Base-by-base conservation (phyloP, 2,329 filamentous ascomycete species). In the Clonostachys byssicola region DNA sequence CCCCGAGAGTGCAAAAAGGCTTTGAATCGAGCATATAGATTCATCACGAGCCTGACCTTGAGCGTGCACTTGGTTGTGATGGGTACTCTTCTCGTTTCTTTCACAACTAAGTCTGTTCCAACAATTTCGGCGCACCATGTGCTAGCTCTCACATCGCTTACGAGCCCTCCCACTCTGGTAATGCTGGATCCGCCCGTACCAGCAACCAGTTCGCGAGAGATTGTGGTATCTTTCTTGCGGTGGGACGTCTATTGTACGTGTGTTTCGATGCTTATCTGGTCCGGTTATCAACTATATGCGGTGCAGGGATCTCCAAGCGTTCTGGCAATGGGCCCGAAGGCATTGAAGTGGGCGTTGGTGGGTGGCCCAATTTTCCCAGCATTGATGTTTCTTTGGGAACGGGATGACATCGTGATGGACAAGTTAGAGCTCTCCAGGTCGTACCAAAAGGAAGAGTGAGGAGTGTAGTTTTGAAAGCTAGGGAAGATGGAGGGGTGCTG, bases 231-330 rank as follows among this genome's bases (percentile, higher is more conserved):
- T 4, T 50, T 50, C 34, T 39, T 50, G 16, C 48, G 43, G 35
- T 50, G 48, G 48, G 48, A 50, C 16, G 38, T 50, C 10, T 50
- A 50, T 30, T 50, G 45, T 35, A 41, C 48, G 12, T 47, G 45
- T 20, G 45, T 39, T 5, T 23, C 48, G 12, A 38, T 50, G 36
- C 20, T 42, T 23, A 14, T 47, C 13, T 47, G 48, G 48, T 43
- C 48, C 7, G 33, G 14, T 6, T 50, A 45, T 34, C 48, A 42
- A 13, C 33, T 42, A n/a, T 34, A 47, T 16, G 7, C n/a, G 5
- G 20, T 44, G 23, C 16, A 34, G 12, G 34, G 34, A 13, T 16
- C 36, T 8, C 33, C 18, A 10, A 39, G 42, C 17, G 10, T 47
- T 5, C 7, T 45, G 5, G 10, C 33, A 5, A 44, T 44, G 5